Percentiles rank a stretch among this genome's conserved stretches.
Conservation (phyloP, 352 stramenopile species). For the Phytopythium helicoides region DNA sequence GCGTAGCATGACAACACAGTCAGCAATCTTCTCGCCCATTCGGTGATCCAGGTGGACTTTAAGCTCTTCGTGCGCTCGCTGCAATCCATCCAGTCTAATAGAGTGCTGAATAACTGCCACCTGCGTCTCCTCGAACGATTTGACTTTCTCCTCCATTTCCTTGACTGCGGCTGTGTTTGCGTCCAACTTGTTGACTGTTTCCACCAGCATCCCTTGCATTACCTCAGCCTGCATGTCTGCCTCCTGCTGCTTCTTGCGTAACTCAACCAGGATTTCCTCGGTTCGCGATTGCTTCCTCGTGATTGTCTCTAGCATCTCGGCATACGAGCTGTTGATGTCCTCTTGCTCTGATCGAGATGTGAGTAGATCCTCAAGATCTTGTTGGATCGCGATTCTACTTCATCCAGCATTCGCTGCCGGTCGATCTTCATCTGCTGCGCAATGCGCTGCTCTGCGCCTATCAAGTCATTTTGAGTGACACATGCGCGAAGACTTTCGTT, state of each 20-base stretch:
- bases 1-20: constrained; percentile 46
- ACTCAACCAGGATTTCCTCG: constrained; percentile 61
- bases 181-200: constrained; percentile 52
- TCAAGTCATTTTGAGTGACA: constrained; percentile 78
- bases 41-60: constrained; percentile 51
- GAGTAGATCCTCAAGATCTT: constrained; percentile 68
- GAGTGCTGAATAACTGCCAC: constrained; percentile 34
- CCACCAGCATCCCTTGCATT: constrained; percentile 44
- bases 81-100: constrained; percentile 37
- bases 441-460: constrained; percentile 70
- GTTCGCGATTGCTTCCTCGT: constrained; percentile 43
- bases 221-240: constrained; percentile 30
- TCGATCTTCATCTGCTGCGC: constrained; percentile 74
- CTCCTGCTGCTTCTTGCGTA: constrained; percentile 45
- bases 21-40: constrained; percentile 50
- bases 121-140: constrained; percentile 60
- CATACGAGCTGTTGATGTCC: constrained; percentile 77
- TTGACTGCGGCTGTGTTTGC: constrained; percentile 32
- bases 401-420: constrained; percentile 47
- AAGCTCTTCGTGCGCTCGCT: constrained; percentile 35
- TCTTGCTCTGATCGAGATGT: constrained; percentile 66
- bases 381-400: constrained; percentile 59
- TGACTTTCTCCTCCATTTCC: constrained; percentile 51
- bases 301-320: constrained; percentile 58
- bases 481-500: constrained; percentile 71